phyloP scores from a whole-genome alignment of 2,329 filamentous ascomycete genomes.

The Phialophora expanda region DNA sequence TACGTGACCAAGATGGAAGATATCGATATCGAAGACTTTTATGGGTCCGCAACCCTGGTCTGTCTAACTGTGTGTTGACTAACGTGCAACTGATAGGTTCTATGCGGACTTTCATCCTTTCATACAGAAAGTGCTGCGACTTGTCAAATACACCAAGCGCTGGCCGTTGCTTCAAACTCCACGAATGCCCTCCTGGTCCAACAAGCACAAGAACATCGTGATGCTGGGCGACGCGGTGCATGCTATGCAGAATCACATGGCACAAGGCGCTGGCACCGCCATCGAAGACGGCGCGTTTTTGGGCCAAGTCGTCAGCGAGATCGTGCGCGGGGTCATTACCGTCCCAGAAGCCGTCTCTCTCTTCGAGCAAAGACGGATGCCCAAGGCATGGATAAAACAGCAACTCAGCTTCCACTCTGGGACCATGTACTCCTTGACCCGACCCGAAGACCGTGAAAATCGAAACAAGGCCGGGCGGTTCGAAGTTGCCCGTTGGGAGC shows the following conservation, averaged over 20 bases:
- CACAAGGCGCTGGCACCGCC: conserved; percentile 51
- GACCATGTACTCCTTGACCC: conserved; percentile 11
- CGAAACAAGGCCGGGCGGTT: conserved; percentile 9
- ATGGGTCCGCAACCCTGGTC: not conserved
- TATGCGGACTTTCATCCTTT: conserved; percentile 19
- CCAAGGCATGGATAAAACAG: conserved; percentile 51
- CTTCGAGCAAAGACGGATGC: conserved; percentile 51
- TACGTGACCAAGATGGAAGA: conserved; percentile 20
- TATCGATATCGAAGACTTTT: conserved; percentile 16
- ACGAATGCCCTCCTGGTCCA: conserved; percentile 50
- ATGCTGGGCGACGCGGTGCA: conserved; percentile 47
- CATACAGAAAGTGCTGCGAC: conserved; percentile 11
- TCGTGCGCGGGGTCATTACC: conserved; percentile 43
- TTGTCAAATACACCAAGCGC: conserved; percentile 35
- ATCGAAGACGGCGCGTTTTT: conserved; percentile 54
- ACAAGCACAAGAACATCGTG: conserved; percentile 48
- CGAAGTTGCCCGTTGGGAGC: conserved; percentile 18
- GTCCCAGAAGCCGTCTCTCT: conserved; percentile 45
- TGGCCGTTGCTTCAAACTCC: conserved; percentile 54
- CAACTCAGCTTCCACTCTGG: conserved; percentile 41
- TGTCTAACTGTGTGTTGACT: not conserved
- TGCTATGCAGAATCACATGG: conserved; percentile 53
- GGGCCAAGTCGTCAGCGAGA: conserved; percentile 45
- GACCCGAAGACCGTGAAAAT: conserved; percentile 11
- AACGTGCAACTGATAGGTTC: conserved; percentile 1